Evolutionary conservation across 2,329 filamentous ascomycete genomes (phyloP), one percentile per base, ranked within the genome.

Genomic region (Hypoxylon sp.): DNA sequence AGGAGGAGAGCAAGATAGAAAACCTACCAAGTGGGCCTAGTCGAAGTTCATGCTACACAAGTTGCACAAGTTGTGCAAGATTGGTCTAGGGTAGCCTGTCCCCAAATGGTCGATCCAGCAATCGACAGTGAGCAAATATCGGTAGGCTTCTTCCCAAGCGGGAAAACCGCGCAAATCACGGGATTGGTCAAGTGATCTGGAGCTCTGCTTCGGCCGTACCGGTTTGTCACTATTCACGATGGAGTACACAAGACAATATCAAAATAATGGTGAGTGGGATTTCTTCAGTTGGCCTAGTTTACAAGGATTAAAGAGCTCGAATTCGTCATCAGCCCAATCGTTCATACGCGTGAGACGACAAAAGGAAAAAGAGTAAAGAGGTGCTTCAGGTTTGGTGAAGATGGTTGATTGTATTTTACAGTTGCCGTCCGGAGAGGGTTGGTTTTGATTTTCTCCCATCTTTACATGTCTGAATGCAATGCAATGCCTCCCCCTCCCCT

Each of bases 381-480:
- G 57, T 48, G 21, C 46, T 30, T 53, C 14, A 13, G 52, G 30
- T 67, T 67, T 57, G 61, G 59, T 72, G 56, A 72, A 70, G 70
- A 73, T 68, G 71, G 69, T 69, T 69, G 57, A 48, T 71, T 70
- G 65, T 72, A 72, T 72, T 73, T 72, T 73, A 73, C 71, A 73
- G 36, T 52, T 67, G 71, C 65, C 63, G 59, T 55, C 63, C 65
- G 45, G 30, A 51, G 30, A 51, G 60, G 59, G 50, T 64, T 65
- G 64, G 46, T 41, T 53, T 63, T 52, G 63, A 65, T 72, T 76
- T 73, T 74, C 71, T 74, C 65, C 75, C 75, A 77, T 77, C 73
- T 74, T 73, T 76, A 76, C 71, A 74, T 69, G 73, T 72, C 73
- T 71, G 64, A 75, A 75, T 76, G 75, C 75, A 70, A 77, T 77